A percentile compares a stretch with the other conserved stretches of the same genome.
phyloP scores from a whole-genome alignment of 139 green algal genomes.

The Chlamydomonas incerta region DNA sequence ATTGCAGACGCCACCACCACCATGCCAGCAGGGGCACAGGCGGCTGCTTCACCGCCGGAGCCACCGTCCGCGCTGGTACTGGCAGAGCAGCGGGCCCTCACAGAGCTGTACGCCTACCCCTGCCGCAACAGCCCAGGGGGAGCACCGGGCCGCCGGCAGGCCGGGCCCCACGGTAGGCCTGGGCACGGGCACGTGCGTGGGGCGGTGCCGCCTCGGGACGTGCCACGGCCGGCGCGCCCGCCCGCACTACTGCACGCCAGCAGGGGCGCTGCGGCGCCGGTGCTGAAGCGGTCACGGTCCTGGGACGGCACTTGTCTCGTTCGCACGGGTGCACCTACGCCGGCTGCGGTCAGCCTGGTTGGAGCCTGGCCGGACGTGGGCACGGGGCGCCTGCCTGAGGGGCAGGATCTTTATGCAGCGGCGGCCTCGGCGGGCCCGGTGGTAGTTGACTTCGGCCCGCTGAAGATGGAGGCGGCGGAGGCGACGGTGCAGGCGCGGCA shows the following conservation, averaged over 20 bases:
- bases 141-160: too few species aligned
- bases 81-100: too few species aligned
- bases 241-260: neutral
- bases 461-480: neutral
- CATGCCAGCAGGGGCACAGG: too few species aligned
- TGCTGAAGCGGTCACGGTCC: constrained; percentile 29
- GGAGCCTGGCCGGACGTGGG: neutral
- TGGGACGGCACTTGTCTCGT: constrained; percentile 7
- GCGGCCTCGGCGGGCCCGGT: constrained; percentile 9
- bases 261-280: neutral
- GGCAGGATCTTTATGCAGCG: constrained; percentile 1
- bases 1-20: too few species aligned
- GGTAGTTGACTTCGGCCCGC: neutral
- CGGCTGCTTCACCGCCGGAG: too few species aligned
- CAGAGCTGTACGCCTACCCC: too few species aligned
- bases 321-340: too few species aligned
- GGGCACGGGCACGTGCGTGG: neutral
- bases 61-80: too few species aligned
- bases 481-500: neutral
- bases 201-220: neutral
- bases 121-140: too few species aligned
- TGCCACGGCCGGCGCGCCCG: neutral
- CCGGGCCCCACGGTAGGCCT: neutral
- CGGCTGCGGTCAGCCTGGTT: neutral
- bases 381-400: too few species aligned